Evolutionary conservation across 192 early-diverging fungal species (phyloP).

Genomic region (Umbelopsis sp.): DNA sequence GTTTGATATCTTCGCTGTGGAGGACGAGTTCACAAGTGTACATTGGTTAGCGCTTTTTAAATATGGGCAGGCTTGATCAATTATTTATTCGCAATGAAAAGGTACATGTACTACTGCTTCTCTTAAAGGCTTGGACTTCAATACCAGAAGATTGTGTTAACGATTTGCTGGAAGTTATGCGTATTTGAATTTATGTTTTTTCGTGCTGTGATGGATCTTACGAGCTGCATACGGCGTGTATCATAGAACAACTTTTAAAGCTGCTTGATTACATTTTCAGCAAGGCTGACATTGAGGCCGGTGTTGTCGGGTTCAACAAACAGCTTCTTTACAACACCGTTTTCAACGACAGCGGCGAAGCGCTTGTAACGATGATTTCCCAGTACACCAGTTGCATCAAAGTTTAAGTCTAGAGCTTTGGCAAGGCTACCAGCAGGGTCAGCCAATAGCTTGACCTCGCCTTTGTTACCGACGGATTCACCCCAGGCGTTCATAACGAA

Average conservation of each 20-base stretch:
- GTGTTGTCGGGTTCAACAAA: conserved; percentile 56
- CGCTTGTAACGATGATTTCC: conserved; percentile 54
- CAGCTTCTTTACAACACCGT: conserved; percentile 21
- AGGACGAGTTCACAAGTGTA: too few relatives aligned
- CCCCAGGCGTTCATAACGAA: conserved; percentile 68
- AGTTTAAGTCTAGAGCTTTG: conserved; percentile 51
- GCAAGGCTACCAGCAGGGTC: conserved; percentile 56
- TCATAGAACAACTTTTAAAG: conserved; percentile 17
- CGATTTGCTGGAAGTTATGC: too few relatives aligned
- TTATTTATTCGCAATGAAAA: too few relatives aligned
- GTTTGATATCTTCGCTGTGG: too few relatives aligned
- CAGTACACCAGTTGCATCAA: conserved; percentile 61
- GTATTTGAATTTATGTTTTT: too few relatives aligned
- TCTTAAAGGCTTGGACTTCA: too few relatives aligned
- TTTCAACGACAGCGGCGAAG: conserved; percentile 55
- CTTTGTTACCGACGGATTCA: conserved; percentile 26
- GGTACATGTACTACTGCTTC: too few relatives aligned
- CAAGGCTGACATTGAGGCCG: conserved; percentile 49
- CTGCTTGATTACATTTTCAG: conserved; percentile 45
- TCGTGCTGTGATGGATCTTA: too few relatives aligned
- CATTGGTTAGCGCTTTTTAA: too few relatives aligned
- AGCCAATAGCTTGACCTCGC: conserved; percentile 54
- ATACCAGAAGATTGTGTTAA: too few relatives aligned
- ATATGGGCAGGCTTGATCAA: too few relatives aligned
- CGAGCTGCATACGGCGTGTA: too few relatives aligned